Evolutionary conservation across 768 basidiomycete genomes (phyloP), one percentile per base, ranked within the genome.

Genomic region (Boletus eberwhitei): DNA sequence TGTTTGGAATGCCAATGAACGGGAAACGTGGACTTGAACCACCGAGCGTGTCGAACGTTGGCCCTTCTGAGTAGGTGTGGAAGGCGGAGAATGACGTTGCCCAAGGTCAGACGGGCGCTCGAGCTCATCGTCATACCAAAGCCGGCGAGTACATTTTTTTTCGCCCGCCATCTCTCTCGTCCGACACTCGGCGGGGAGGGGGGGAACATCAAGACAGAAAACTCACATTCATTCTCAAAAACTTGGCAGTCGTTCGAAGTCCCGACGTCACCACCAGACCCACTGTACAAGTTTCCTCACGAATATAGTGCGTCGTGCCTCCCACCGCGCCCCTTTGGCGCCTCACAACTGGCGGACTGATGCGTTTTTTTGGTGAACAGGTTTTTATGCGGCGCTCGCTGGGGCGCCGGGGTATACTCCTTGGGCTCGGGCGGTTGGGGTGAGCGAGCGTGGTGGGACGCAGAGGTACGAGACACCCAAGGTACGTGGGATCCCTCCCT

Each of bases 91-190:
- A 29, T 58, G 63, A 55, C 55, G 29, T 17, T 63, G 43, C 50
- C 46, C 41, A 55, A 60, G 38, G 57, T 59, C 8, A 50, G 57
- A 16, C 58, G 64, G 11, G 39, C 55, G 0, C n/a, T 69, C 34
- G 40, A 37, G 60, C 60, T 71, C 32, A 60, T 70, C 43, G 55
- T 71, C 48, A 62, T 66, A 41, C 69, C 67, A 24, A 69, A 68
- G 45, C 67, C 67, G 52, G 67, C 56, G 47, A 55, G 67, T 70
- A 47, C 37, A 26, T 16, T 17, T 21, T 42, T 31, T 21, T 4
- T 17, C 19, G 8, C 26, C 8, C n/a, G n/a, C n/a, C n/a, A n/a
- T n/a, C 7, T 34, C 12, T 5, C n/a, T 16, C 37, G 22, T 11
- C 36, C 32, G 21, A 22, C 19, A n/a, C n/a, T n/a, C n/a, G n/a